Base-by-base conservation (phyloP, 2,329 filamentous ascomycete species). In the Epicoccum nigrum region DNA sequence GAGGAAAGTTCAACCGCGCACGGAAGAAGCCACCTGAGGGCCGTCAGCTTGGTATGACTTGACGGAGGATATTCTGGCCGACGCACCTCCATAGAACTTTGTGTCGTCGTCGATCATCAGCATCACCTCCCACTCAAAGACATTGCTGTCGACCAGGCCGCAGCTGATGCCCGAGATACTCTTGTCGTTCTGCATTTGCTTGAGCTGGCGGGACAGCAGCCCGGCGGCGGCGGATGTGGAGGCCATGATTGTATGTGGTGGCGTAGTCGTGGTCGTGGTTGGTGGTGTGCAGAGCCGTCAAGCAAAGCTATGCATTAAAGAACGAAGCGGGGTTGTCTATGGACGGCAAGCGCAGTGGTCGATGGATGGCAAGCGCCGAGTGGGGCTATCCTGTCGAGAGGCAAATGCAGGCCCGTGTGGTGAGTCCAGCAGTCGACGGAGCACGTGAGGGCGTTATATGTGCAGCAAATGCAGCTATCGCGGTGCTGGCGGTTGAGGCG, bases 121-220 rank as follows among this genome's bases (percentile, higher is more conserved):
- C 89, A 97, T 96, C 16, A 97, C 92, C 75, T 97, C 92, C 94
- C 94, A 99, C 78, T 96, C 89, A 62, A 97, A 97, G 8, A 97
- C 86, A 71, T 96, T 88, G 73, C 89, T 89, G 66, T 87, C 86
- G 44, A 92, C 86, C 34, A 99, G 79, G 0, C 94, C 94, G 66
- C 91, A 96, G 56, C 92, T 97, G 69, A 97, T 96, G 45, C 93
- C 94, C 0, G 91, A 91, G 38, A 97, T 88, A 74, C 96, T 92
- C 71, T 92, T 93, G 72, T 90, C 87, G 19, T 83, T 86, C 76
- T 96, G 90, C 85, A 99, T 97, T 72, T 95, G 87, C 79, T 96
- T 96, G 60, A 97, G 85, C 77, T 97, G 93, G 50, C 89, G 86
- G 64, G 83, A 79, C 38, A 99, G 85, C 59, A 97, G 85, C 55